Evolutionary conservation across 1,139 yeast species (phyloP), one percentile per base, ranked within the genome.

Genomic region (Pichia norvegensis): DNA sequence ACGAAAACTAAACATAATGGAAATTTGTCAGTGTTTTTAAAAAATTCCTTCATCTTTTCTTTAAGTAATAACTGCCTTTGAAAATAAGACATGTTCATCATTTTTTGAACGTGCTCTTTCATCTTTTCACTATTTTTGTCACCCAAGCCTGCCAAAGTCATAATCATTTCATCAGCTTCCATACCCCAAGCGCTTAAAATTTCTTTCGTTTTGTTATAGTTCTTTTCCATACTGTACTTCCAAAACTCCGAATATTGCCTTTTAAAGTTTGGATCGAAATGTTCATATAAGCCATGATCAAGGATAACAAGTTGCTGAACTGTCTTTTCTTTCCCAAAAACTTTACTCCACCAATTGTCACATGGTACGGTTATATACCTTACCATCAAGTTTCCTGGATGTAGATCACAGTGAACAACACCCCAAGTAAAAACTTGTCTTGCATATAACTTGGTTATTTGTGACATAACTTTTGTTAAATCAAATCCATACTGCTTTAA

Each of bases 381-480:
- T 3, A 79, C 76, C 48, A 84, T 60, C 50, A 85, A 63, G 58
- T 85, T 85, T 4, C 95, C 95, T 1, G 94, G 94, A 58, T 85
- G 95, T 7, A 92, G 86, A 60, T 85, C 95, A 44, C 88, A 78
- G 61, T 85, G 94, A 16, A 85, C 79, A 49, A 78, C 70, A 8
- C 94, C 94, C 76, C 85, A 84, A 38, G 73, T 69, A 61, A 83
- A 85, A 29, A 83, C 80, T 66, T 82, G 90, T 48, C 76, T 74
- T 8, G 85, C 79, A 53, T 81, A 81, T 16, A 80, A 67, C 29
- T 67, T 67, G 39, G 80, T 63, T 52, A 82, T 74, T 47, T 73
- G 75, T 19, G 68, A 63, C 76, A 83, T 72, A 19, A 79, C 67
- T 16, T 60, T 52, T 19, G 65, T 55, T 20, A 74, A 63, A 55